Conservation (phyloP, 306 rosid species). For the Citrullus colocynthis region DNA sequence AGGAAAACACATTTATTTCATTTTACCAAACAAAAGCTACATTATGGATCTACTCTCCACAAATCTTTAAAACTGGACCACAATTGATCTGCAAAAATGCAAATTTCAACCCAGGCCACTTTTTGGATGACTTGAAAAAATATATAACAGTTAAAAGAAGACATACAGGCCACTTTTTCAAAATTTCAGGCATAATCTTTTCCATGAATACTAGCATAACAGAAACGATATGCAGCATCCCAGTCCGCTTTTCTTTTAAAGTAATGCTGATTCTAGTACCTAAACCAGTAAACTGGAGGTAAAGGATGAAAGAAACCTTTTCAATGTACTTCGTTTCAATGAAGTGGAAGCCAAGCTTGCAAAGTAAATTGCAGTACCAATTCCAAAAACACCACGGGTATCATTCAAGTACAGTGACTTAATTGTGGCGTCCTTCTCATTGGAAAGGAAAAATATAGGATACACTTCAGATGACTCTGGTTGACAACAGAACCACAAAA, state of each 20-base stretch:
- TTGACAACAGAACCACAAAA: slow-evolving; percentile 70
- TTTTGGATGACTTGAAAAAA: neutral
- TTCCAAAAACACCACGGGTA: slow-evolving; percentile 58
- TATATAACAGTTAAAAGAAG: neutral
- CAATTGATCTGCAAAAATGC: neutral
- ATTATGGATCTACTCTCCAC: neutral
- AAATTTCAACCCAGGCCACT: neutral
- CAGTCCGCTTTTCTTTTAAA: neutral
- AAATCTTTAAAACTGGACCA: neutral
- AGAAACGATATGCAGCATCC: neutral
- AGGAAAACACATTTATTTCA: neutral
- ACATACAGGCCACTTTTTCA: neutral
- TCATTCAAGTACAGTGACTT: slow-evolving; percentile 53
- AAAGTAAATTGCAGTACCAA: slow-evolving; percentile 68
- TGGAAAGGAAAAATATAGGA: slow-evolving; percentile 65
- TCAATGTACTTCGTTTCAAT: slow-evolving; percentile 23
- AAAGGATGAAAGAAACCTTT: slow-evolving; percentile 27
- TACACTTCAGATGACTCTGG: slow-evolving; percentile 48
- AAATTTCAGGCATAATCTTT: neutral
- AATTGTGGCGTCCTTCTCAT: slow-evolving; percentile 30
- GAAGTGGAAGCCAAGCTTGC: slow-evolving; percentile 16
- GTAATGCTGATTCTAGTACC: neutral
- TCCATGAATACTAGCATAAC: neutral
- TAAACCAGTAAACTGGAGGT: neutral
- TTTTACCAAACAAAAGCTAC: neutral